Percentiles rank a stretch among this genome's conserved stretches.
phyloP scores from a whole-genome alignment of 352 stramenopile genomes.

The Thalassiosira ordinaria region DNA sequence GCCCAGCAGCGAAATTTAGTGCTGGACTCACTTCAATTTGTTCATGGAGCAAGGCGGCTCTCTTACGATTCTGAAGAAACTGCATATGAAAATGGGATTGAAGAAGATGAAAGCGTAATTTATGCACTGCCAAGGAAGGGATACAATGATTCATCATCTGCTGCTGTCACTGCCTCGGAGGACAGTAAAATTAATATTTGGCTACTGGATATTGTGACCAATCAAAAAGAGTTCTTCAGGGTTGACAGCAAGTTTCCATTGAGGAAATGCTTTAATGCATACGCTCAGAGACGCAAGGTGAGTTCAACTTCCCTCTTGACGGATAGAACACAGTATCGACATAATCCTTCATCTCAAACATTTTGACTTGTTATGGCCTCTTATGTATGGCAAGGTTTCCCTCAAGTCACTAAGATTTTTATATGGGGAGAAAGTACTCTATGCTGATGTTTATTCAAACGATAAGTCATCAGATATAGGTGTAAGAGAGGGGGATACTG shows the following conservation, averaged over 20 bases:
- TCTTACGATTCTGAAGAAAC: constrained; percentile 4
- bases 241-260: background rate
- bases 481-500: background rate
- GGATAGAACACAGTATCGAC: too few relatives aligned
- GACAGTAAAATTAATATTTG: background rate
- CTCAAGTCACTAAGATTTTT: constrained; percentile 1
- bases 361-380: too few relatives aligned
- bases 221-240: background rate
- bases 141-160: background rate
- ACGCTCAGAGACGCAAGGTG: background rate
- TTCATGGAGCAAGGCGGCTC: background rate
- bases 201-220: background rate
- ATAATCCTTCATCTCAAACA: too few relatives aligned
- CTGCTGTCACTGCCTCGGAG: background rate
- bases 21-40: background rate
- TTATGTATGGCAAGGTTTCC: too few relatives aligned
- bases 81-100: background rate
- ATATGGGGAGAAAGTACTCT: background rate
- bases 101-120: background rate
- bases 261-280: background rate
- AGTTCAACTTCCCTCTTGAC: too few relatives aligned
- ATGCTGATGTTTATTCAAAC: background rate
- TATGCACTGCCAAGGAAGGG: background rate
- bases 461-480: background rate
- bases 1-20: background rate